These are phyloP conservation scores for Acer saccharum DNA, from an alignment of 345 rosid genomes.

Conservation along the genomic window DNA sequence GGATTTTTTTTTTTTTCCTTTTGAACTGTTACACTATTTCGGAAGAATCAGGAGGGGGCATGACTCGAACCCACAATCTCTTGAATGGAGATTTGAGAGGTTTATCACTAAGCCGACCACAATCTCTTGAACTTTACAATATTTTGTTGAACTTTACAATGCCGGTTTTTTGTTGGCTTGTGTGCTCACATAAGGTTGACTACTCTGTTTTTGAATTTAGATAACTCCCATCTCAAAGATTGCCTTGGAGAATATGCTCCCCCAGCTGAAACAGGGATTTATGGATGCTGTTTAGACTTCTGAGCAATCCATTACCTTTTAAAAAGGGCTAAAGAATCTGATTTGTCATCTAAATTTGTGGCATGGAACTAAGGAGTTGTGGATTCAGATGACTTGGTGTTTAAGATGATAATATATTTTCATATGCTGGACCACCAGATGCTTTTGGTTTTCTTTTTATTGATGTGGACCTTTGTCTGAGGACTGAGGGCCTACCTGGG, in stretches of 20 bases:
- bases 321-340: background rate
- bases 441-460: background rate
- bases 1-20: background rate
- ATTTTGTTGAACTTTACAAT: too few relatives aligned
- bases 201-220: background rate
- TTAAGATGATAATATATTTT: background rate
- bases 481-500: background rate
- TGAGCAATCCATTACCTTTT: background rate
- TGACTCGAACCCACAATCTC: too few relatives aligned
- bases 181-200: background rate
- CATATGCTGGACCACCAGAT: background rate
- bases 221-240: background rate
- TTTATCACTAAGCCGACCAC: too few relatives aligned
- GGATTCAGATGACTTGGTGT: background rate
- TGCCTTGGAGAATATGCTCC: background rate
- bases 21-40: too few relatives aligned
- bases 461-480: slow-evolving; percentile 8
- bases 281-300: background rate
- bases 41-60: too few relatives aligned
- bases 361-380: background rate
- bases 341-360: background rate
- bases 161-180: background rate
- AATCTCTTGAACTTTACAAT: too few relatives aligned
- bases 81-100: too few relatives aligned
- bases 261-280: background rate